These are phyloP conservation scores for Herpetomonas muscarum DNA, from an alignment of 208 protist species.

Conservation along the genomic window DNA sequence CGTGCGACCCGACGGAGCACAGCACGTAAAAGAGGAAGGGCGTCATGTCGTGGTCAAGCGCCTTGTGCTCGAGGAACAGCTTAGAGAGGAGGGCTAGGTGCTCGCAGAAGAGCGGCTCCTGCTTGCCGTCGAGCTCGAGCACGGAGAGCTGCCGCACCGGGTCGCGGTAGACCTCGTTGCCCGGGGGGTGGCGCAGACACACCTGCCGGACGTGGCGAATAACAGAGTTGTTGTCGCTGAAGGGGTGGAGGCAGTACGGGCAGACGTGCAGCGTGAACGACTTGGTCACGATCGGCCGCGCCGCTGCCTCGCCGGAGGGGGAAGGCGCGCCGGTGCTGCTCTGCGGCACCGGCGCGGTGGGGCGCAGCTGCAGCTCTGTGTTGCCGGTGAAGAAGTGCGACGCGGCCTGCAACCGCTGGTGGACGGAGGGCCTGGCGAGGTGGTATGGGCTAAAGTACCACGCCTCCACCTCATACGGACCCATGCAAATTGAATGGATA, in stretches of 20 bases:
- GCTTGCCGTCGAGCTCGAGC: conserved; percentile 97
- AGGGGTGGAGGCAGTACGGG: conserved; percentile 97
- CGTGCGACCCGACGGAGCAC: conserved; percentile 90
- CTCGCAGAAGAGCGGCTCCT: conserved; percentile 97
- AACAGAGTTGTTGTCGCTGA: conserved; percentile 76
- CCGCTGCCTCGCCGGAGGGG: neutral
- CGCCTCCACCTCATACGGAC: conserved; percentile 93
- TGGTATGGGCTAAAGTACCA: conserved; percentile 99
- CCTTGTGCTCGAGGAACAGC: conserved; percentile 99
- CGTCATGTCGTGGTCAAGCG: conserved; percentile 99
- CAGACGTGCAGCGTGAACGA: conserved; percentile 94
- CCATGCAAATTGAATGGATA: conserved; percentile 95
- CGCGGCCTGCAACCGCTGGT: conserved; percentile 43
- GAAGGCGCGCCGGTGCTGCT: neutral
- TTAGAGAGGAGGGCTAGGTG: conserved; percentile 99
- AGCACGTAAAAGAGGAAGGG: conserved; percentile 99
- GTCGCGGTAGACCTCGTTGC: conserved; percentile 87
- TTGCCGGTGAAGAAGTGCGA: conserved; percentile 42
- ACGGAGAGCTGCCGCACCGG: conserved; percentile 86
- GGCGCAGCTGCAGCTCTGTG: conserved; percentile 49
- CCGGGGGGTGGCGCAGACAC: conserved; percentile 87
- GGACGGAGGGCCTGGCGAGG: conserved; percentile 69
- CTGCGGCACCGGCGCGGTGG: conserved; percentile 7
- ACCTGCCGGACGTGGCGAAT: conserved; percentile 83
- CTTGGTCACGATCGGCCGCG: conserved; percentile 24